Evolutionary conservation across 352 stramenopile genomes (phyloP).

Genomic region (Globisporangium takayamanum): DNA sequence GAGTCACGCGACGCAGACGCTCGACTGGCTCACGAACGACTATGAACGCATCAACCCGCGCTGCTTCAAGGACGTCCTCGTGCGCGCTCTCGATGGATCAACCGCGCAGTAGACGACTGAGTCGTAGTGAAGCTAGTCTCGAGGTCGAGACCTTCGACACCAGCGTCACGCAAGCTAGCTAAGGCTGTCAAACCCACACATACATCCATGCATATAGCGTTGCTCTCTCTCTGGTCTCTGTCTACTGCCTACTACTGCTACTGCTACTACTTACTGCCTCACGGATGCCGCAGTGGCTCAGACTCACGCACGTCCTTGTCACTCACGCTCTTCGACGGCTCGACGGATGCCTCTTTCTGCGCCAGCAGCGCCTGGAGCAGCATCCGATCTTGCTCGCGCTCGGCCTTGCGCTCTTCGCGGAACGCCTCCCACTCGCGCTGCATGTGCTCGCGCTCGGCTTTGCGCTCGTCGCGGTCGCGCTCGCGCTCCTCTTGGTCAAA

Average conservation of each 20-base stretch:
- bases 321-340: not conserved
- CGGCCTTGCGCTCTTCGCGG: slow-evolving; percentile 9
- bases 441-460: slow-evolving; percentile 4
- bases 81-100: not conserved
- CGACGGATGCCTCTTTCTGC: not conserved
- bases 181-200: too few relatives aligned
- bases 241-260: too few relatives aligned
- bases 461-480: slow-evolving; percentile 8
- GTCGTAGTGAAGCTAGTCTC: too few relatives aligned
- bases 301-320: not conserved
- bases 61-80: slow-evolving; percentile 27
- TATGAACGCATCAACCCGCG: slow-evolving; percentile 24
- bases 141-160: too few relatives aligned
- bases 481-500: slow-evolving; percentile 9
- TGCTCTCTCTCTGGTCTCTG: too few relatives aligned
- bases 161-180: too few relatives aligned
- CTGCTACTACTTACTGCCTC: not conserved
- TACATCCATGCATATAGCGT: too few relatives aligned
- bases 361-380: slow-evolving; percentile 6
- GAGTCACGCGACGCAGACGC: slow-evolving; percentile 15
- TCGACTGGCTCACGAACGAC: slow-evolving; percentile 26
- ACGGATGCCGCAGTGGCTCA: not conserved
- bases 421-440: slow-evolving; percentile 4
- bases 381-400: slow-evolving; percentile 6
- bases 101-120: too few relatives aligned